Base-by-base conservation (phyloP, 2,329 filamentous ascomycete genomes). In the Pseudocercospora vitis region DNA sequence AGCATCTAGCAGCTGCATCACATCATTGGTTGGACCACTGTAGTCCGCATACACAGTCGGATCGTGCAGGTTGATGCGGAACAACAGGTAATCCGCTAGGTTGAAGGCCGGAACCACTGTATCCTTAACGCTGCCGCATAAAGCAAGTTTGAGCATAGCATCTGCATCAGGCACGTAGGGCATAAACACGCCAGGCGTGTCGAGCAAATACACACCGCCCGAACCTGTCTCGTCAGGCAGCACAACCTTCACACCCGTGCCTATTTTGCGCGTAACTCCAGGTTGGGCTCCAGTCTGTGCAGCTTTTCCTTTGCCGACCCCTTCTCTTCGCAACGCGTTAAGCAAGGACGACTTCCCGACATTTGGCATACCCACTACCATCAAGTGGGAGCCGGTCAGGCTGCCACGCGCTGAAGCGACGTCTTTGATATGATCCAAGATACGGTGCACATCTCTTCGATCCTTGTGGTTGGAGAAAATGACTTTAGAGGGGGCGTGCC, bases 331-430 rank as follows among this genome's bases (percentile, higher is more conserved):
- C 45, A 97, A 80, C 12, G 85, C 82, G 71, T 99, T 99, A 35
- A 99, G 82, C n/a, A 99, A 78, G 1, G 91, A 91, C 42, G 89
- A 95, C 74, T 99, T 99, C 29, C 94, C 94, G 0, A 96, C 89
- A 68, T 99, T 99, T 29, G 94, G 94, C 91, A 99, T 96, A 51
- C 94, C 94, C 11, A 97, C 91, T 0, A 97, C 83, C 70, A 99
- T 81, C 52, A 91, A 82, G 45, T 91, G 83, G 62, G 90, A 81
- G n/a, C 91, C 91, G 6, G 88, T 85, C n/a, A 97, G 74, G 18
- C 81, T 82, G 63, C 84, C 77, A 24, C 71, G 69, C 21, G 73
- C 68, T n/a, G 66, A 59, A 19, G 80, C 79, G 57, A 81, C 75
- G 3, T 73, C 66, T 54, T 78, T 79, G 51, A 84, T 74, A 52